These are phyloP conservation scores for Boletus fagicola DNA, from an alignment of 768 basidiomycete species.

Conservation along the genomic window DNA sequence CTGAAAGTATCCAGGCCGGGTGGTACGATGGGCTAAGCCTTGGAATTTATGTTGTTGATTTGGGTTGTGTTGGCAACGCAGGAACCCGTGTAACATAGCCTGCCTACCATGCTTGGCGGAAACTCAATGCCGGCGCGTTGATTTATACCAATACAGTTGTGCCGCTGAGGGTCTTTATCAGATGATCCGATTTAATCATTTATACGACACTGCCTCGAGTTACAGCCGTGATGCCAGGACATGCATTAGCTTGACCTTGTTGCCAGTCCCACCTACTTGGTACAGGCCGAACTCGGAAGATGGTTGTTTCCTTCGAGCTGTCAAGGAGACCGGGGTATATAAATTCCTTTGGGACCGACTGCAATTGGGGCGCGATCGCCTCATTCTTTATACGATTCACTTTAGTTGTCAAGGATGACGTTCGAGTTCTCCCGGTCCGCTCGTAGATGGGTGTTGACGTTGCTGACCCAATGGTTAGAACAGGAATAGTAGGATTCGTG, in stretches of 20 bases:
- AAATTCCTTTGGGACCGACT: neutral
- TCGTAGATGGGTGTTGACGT: neutral
- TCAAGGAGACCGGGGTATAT: neutral
- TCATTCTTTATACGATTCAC: neutral
- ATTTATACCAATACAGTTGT: neutral
- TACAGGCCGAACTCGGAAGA: neutral
- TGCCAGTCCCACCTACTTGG: no score
- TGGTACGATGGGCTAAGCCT: slow-evolving; percentile 32
- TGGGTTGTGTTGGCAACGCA: slow-evolving; percentile 4
- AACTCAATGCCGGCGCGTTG: neutral
- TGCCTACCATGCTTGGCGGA: neutral
- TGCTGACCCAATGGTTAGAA: neutral
- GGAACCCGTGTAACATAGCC: slow-evolving; percentile 2
- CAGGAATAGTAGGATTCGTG: neutral
- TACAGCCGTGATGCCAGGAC: no score
- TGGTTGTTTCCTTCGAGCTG: neutral
- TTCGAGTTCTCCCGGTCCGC: neutral
- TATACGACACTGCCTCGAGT: neutral
- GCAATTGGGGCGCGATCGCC: neutral
- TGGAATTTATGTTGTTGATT: slow-evolving; percentile 30
- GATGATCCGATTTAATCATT: neutral
- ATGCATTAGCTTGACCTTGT: neutral
- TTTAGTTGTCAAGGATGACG: neutral
- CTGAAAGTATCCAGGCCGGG: slow-evolving; percentile 31
- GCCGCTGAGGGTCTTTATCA: neutral